Evolutionary conservation across 441 rosid genomes (phyloP).

Genomic region (Syzygium syzygioides): DNA sequence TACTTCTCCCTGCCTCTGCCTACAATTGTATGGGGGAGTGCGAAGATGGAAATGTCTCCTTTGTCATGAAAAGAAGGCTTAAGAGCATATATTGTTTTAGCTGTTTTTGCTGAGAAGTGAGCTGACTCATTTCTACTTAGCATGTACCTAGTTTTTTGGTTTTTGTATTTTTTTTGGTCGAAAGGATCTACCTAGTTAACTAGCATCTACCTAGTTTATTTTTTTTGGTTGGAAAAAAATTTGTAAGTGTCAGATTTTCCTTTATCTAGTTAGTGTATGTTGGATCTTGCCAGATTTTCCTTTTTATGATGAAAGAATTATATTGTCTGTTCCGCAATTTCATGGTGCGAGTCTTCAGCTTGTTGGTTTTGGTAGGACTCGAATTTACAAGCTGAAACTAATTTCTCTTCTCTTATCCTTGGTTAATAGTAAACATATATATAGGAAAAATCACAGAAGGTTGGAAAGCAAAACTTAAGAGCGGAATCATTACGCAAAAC

Average conservation of each 20-base stretch:
- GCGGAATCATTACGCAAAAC: background rate
- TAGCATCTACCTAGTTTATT: too few species aligned
- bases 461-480: background rate
- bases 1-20: background rate
- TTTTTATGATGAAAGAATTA: background rate
- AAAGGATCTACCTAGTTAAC: too few species aligned
- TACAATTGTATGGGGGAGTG: background rate
- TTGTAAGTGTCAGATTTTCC: too few species aligned
- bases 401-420: background rate
- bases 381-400: background rate
- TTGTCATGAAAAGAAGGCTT: background rate
- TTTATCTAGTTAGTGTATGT: background rate
- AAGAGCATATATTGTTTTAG: background rate
- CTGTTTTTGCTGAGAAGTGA: constrained; percentile 5
- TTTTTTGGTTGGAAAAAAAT: too few species aligned
- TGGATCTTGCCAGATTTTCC: background rate
- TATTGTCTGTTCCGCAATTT: background rate
- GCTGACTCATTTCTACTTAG: background rate
- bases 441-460: background rate
- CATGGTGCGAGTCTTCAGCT: background rate
- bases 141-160: background rate
- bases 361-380: background rate
- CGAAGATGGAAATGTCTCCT: background rate
- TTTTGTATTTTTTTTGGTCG: too few species aligned
- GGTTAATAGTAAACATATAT: background rate